A percentile compares a stretch with the other conserved stretches of the same genome.
Evolutionary conservation across 1,284 basidiomycete genomes (phyloP).

Genomic region (Trichosporon coremiiforme): DNA sequence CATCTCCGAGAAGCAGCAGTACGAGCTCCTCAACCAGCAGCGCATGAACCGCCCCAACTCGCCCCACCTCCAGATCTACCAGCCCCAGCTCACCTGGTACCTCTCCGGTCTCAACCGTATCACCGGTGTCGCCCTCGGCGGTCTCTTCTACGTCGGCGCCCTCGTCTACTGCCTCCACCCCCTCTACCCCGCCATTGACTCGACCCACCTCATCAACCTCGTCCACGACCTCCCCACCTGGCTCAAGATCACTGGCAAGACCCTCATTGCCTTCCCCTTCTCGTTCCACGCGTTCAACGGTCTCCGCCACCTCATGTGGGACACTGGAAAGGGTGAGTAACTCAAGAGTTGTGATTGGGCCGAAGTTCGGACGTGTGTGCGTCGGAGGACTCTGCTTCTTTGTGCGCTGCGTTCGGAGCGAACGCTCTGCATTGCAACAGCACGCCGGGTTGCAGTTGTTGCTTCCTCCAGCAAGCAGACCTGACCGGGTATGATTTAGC

Average conservation of each 20-base stretch:
- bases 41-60: slow-evolving; percentile 81
- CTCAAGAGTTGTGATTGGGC: neutral
- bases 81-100: slow-evolving; percentile 87
- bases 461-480: too few relatives aligned
- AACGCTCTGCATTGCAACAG: too few relatives aligned
- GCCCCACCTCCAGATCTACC: slow-evolving; percentile 95
- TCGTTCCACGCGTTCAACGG: slow-evolving; percentile 91
- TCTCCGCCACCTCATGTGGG: slow-evolving; percentile 88
- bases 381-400: too few relatives aligned
- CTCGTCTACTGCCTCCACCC: slow-evolving; percentile 85
- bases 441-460: too few relatives aligned
- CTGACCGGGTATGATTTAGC: neutral
- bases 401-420: too few relatives aligned
- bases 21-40: slow-evolving; percentile 75
- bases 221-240: slow-evolving; percentile 67
- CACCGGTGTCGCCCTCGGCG: slow-evolving; percentile 77
- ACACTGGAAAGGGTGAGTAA: slow-evolving; percentile 79
- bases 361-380: neutral
- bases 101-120: slow-evolving; percentile 81
- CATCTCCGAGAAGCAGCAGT: slow-evolving; percentile 44
- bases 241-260: slow-evolving; percentile 74
- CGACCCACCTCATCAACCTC: slow-evolving; percentile 72
- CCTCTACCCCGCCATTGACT: slow-evolving; percentile 65
- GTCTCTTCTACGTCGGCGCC: slow-evolving; percentile 84
- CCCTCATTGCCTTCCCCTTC: slow-evolving; percentile 77